These are phyloP conservation scores for Colletotrichum tropicicola DNA, from an alignment of 2,329 filamentous ascomycete species.

Conservation along the genomic window DNA sequence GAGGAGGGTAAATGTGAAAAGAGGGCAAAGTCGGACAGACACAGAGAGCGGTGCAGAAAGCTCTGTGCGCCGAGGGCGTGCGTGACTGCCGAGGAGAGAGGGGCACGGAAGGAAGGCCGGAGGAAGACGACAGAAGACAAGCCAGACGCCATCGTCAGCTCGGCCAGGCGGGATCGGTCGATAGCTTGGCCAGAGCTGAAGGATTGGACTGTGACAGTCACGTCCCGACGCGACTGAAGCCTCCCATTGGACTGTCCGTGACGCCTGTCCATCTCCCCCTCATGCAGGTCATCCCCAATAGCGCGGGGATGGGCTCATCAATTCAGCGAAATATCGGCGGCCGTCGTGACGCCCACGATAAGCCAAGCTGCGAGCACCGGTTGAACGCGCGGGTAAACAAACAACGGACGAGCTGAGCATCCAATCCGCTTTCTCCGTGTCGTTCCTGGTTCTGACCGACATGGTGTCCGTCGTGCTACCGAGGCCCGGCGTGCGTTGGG, in stretches of 20 bases:
- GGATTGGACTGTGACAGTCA: background rate
- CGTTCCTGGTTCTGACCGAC: constrained; percentile 13
- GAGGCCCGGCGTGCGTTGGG: background rate
- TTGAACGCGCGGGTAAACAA: constrained; percentile 22
- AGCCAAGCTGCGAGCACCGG: constrained; percentile 3
- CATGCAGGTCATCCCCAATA: constrained; percentile 28
- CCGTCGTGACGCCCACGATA: background rate
- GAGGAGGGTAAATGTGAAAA: background rate
- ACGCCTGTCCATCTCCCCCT: constrained; percentile 10
- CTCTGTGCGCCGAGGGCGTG: background rate
- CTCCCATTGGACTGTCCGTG: constrained; percentile 22
- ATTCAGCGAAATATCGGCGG: background rate
- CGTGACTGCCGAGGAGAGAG: background rate
- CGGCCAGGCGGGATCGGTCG: constrained; percentile 16
- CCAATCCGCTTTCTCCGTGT: constrained; percentile 17
- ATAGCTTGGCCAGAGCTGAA: constrained; percentile 11
- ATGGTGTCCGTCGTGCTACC: background rate
- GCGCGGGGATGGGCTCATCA: constrained; percentile 9
- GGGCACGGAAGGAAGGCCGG: constrained; percentile 4
- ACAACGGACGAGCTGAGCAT: constrained; percentile 7
- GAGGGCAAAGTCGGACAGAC: background rate
- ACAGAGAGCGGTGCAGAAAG: background rate
- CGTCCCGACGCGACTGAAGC: background rate
- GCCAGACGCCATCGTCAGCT: constrained; percentile 23
- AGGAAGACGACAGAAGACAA: background rate